Conservation (phyloP, 176 grass and related monocot genomes). For the Alopecurus myosuroides region DNA sequence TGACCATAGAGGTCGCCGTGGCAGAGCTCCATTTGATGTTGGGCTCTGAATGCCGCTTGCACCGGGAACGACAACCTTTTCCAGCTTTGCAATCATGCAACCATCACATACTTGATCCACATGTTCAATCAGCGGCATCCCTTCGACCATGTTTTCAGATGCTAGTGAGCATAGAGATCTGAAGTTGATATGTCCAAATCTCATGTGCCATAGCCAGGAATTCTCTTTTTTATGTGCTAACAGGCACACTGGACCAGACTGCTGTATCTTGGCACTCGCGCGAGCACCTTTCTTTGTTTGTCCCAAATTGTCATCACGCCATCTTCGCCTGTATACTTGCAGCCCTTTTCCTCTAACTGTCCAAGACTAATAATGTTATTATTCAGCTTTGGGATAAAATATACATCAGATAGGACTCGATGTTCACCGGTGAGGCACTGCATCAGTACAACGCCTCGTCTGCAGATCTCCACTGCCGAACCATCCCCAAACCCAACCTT, state of each 20-base stretch:
- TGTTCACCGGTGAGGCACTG: background rate
- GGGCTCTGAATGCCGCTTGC: no score
- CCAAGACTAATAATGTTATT: background rate
- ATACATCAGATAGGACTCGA: no score
- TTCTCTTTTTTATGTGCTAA: background rate
- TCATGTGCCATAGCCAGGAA: background rate
- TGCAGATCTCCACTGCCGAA: background rate
- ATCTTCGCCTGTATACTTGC: background rate
- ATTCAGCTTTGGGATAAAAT: background rate
- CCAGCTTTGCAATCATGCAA: background rate
- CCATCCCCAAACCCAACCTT: no score
- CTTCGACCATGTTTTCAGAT: background rate
- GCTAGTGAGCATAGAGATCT: rapidly evolving
- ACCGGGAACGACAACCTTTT: background rate
- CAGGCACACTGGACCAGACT: no score
- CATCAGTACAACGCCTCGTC: background rate
- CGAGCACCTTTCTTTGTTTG: background rate
- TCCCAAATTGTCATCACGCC: background rate
- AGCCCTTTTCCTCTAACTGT: background rate
- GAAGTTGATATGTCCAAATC: background rate
- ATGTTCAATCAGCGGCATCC: background rate
- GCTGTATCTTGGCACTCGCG: background rate
- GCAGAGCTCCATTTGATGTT: background rate
- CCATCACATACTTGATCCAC: background rate
- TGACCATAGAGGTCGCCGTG: no score